Percentiles rank a stretch among this genome's conserved stretches.
These are phyloP conservation scores for Endoconidiophora polonica DNA, from an alignment of 2,329 filamentous ascomycete species.

Conservation along the genomic window DNA sequence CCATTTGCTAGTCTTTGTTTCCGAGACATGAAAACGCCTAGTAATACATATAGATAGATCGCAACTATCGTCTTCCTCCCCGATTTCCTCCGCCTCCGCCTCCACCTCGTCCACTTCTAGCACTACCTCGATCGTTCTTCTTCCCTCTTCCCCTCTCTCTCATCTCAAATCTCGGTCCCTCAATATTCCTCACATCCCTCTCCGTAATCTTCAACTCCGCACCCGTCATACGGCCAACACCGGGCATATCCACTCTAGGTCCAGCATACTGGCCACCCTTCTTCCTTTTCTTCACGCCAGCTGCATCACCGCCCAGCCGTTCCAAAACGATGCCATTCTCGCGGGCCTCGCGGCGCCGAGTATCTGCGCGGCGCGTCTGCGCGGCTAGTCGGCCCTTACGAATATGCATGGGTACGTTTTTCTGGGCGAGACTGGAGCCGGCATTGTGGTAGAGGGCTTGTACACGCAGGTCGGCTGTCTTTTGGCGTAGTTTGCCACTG, in stretches of 20 bases:
- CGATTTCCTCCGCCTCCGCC: constrained; percentile 21
- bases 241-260: constrained; percentile 56
- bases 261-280: constrained; percentile 28
- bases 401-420: constrained; percentile 77
- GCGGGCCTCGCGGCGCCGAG: constrained; percentile 58
- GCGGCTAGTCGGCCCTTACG: constrained; percentile 70
- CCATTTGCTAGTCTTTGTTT: no score
- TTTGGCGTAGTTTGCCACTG: constrained; percentile 57
- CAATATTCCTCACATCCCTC: constrained; percentile 56
- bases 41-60: no score
- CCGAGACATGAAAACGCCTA: no score
- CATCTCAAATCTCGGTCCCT: constrained; percentile 26
- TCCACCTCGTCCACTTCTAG: constrained; percentile 20
- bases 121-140: constrained; percentile 16
- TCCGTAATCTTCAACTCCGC: constrained; percentile 66
- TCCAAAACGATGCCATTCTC: constrained; percentile 89
- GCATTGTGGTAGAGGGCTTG: constrained; percentile 51
- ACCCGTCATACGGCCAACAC: constrained; percentile 62
- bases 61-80: neutral
- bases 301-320: constrained; percentile 22
- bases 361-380: constrained; percentile 46
- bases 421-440: constrained; percentile 59
- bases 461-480: constrained; percentile 69
- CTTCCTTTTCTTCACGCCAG: constrained; percentile 22
- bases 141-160: constrained; percentile 15